Conservation (phyloP, 441 rosid genomes). For the Kokia cookei region DNA sequence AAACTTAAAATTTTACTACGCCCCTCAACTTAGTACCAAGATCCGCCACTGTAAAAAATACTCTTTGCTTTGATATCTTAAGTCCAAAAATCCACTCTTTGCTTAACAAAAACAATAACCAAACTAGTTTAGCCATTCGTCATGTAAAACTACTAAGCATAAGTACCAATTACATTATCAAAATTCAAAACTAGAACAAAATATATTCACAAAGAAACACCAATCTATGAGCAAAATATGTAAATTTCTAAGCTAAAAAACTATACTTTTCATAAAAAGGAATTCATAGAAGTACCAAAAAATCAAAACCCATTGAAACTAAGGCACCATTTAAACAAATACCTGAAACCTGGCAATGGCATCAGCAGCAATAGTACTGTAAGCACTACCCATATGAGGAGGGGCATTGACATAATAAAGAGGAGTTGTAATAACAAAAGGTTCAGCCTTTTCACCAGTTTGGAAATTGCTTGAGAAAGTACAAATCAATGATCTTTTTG, state of each 20-base stretch:
- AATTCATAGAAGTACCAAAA: neutral
- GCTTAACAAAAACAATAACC: neutral
- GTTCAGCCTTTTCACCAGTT: constrained; percentile 26
- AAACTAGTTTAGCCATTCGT: neutral
- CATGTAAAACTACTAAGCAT: neutral
- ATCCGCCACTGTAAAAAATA: neutral
- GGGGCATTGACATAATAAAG: constrained; percentile 99
- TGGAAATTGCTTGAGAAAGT: constrained; percentile 28
- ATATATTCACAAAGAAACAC: neutral
- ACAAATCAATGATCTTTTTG: constrained; percentile 41
- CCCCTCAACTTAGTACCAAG: too few relatives aligned
- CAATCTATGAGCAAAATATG: neutral
- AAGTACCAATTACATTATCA: neutral
- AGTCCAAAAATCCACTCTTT: neutral
- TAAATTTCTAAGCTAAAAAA: neutral
- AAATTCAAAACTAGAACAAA: constrained; percentile 2
- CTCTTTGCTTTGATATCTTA: neutral
- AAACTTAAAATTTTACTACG: too few relatives aligned
- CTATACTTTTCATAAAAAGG: neutral
- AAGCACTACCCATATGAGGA: constrained; percentile 99
- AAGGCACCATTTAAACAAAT: neutral
- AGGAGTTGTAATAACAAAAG: constrained; percentile 86
- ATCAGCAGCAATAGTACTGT: constrained; percentile 95
- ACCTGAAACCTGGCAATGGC: constrained; percentile 97
- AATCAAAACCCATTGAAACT: neutral